Evolutionary conservation across 148 eudicot genomes (phyloP), one percentile per base, ranked within the genome.

Genomic region (Oxyria digyna): DNA sequence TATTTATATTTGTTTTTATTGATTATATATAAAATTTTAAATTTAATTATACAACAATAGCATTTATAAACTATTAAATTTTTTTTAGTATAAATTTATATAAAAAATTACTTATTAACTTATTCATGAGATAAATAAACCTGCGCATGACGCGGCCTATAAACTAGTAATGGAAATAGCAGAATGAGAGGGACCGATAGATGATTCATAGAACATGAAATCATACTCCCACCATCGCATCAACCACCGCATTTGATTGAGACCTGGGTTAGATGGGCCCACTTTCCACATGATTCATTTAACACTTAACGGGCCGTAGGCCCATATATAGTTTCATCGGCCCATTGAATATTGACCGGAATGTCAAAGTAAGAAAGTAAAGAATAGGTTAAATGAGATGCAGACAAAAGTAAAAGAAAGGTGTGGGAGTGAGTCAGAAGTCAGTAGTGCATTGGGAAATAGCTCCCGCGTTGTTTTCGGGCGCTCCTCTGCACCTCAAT

Each of bases 401-500:
- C 38, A 35, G 17, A 50, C 10, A 9, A n/a, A n/a, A n/a, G n/a
- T n/a, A n/a, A n/a, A n/a, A 20, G 59, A 0, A 8, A 21, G n/a
- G n/a, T 45, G 59, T 52, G 59, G 59, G 59, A 52, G 27, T 29
- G 11, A n/a, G n/a, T n/a, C n/a, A n/a, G n/a, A n/a, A n/a, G n/a
- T n/a, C n/a, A n/a, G n/a, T n/a, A 23, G 0, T 52, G 59, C 59
- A 52, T 52, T 52, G 59, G 59, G 59, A 52, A 52, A 52, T 29
- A 20, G 79, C 82, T 71, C 82, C 82, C 79, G 82, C 82, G 82
- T 70, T 79, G 79, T 79, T 73, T 71, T 67, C 79, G 82, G 79
- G 82, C 75, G 82, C 72, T 48, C 69, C 42, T 70, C 59, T 50
- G 57, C 26, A 9, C 27, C 24, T 52, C 24, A 52, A 3, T 17